Conservation (phyloP, 768 basidiomycete genomes). For the Phylloporus sp. region DNA sequence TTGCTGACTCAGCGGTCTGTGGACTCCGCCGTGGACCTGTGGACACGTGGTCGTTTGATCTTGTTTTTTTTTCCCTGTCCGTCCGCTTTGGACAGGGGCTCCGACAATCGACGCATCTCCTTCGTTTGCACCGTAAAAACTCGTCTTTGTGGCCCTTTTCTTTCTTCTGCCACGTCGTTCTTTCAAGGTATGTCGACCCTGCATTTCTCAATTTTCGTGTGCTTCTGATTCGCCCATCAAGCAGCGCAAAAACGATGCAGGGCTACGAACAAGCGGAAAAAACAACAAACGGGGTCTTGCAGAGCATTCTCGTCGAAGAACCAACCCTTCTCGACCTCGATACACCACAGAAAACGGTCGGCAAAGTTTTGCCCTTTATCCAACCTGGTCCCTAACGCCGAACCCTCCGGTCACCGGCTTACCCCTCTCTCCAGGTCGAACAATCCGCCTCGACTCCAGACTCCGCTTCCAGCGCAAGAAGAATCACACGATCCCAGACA, state of each 20-base stretch:
- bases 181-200: conserved; percentile 11
- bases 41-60: conserved; percentile 31
- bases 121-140: conserved; percentile 15
- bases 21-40: conserved; percentile 19
- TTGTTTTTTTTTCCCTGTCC: conserved; percentile 35
- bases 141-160: conserved; percentile 5
- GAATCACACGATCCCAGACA: conserved; percentile 33
- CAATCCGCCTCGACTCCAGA: conserved; percentile 20
- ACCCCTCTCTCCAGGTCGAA: conserved; percentile 24
- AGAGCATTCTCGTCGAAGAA: conserved; percentile 15
- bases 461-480: conserved; percentile 19
- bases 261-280: conserved; percentile 22
- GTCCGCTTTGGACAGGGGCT: conserved; percentile 34
- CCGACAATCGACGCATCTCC: conserved; percentile 33
- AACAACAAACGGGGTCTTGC: conserved; percentile 5
- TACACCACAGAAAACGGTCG: conserved; percentile 27
- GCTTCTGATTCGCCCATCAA: conserved; percentile 28
- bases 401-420: conserved; percentile 22
- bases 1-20: conserved; percentile 8
- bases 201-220: no score
- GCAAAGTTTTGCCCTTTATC: conserved; percentile 28
- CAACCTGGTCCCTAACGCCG: conserved; percentile 26
- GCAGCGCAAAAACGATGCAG: conserved; percentile 31
- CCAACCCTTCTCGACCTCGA: conserved; percentile 24
- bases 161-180: neutral